Evolutionary conservation across 495 filamentous ascomycete species (phyloP), one percentile per base, ranked within the genome.

Genomic region (Aspergillus nidulans): DNA sequence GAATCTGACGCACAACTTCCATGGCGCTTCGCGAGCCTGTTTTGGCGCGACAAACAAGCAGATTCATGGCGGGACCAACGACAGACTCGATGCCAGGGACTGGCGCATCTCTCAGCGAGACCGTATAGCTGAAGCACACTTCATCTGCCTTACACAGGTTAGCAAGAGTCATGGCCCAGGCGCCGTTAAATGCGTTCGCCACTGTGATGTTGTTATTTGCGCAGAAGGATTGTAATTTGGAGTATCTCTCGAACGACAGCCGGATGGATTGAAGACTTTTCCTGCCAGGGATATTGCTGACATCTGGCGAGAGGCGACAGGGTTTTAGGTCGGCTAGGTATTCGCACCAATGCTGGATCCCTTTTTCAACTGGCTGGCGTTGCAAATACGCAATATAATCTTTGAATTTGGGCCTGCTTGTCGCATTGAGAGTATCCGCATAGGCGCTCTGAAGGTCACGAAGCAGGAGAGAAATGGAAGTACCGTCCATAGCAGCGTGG

Each of bases 101-200:
- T 6, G 74, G 52, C 4, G 72, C 59, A 60, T 84, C 79, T 19
- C 81, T 65, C 13, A 79, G 70, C 2, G 78, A 81, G 13, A 72
- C 66, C 52, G 80, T 69, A 53, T 81, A 81, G 36, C 76, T 77
- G 56, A 81, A 84, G 52, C 75, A 80, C 0, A 82, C 68, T 45
- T 82, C 79, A 20, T 75, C 62, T 10, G 73, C 72, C 5, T 72
- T 72, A 47, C 72, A 75, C 60, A 80, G 82, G 36, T 60, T 62
- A 21, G 73, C 74, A 43, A 84, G 64, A 0, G 76, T 71, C 15
- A 83, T 62, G 1, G 76, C 80, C 81, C 81, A 84, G 6, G 73
- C 76, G 1, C 70, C 69, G 39, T 80, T 80, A 52, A 83, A 71
- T 0, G 73, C 70, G 58, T 75, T 83, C 15, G 78, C 72, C 12